Base-by-base conservation (phyloP, 2,329 filamentous ascomycete species). In the Dryadomyces quercus-mongolicae region DNA sequence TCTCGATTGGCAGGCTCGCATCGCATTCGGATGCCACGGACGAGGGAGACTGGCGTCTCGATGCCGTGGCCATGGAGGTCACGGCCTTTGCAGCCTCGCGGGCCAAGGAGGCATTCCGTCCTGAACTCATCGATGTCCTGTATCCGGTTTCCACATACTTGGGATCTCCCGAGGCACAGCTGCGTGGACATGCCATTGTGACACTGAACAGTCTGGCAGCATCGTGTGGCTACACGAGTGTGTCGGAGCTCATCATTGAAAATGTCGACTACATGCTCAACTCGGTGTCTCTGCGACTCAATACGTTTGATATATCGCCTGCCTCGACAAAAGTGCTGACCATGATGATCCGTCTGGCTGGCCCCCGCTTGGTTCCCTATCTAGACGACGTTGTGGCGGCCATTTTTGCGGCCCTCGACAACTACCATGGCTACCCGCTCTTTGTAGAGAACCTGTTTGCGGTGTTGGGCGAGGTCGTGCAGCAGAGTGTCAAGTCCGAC, bases 211-310 rank as follows among this genome's bases (percentile, higher is more conserved):
- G 82, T 18, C 74, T 96, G n/a, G 85, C 92, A 1, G 64, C 69
- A 2, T 77, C 85, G 0, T 96, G 89, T 62, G 81, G 79, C 2
- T 98, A 97, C 62, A 58, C 65, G 0, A 83, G 77, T 61, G 85
- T 92, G 5, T 85, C 85, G 25, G 82, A 87, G 16, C 73, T 98
- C 59, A 84, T 98, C 43, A 80, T 97, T 31, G 82, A 86, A 52
- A 98, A 98, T 57, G 91, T 89, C 16, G 93, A 98, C 67, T 98
- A 98, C 66, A 86, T 98, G 69, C 85, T 97, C 57, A 97, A 97
- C 64, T 88, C 93, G 0, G 82, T 98, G 16, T 88, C 88, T 0
- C 70, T 97, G 57, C 87, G 90, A 58, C 77, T 98, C 8, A 96
- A 95, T 62, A 88, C 88, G 0, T 88, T 96, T 59, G 90, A 96